phyloP scores from a whole-genome alignment of 345 rosid genomes.

The Gossypium bickii region DNA sequence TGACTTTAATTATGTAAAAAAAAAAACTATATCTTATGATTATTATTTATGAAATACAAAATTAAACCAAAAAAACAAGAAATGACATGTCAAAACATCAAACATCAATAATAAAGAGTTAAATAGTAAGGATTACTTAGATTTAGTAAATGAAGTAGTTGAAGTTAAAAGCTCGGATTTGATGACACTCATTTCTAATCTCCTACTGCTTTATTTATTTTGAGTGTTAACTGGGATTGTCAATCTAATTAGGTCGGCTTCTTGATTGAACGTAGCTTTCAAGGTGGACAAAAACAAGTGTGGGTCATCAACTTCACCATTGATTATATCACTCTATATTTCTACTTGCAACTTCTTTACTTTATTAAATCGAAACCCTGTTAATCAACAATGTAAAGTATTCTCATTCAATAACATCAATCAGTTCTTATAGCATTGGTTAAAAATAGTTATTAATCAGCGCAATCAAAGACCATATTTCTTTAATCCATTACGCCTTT shows the following conservation, averaged over 20 bases:
- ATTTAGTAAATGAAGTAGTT: neutral
- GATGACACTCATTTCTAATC: neutral
- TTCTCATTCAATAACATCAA: no score
- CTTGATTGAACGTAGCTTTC: neutral
- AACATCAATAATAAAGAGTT: neutral
- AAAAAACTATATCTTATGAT: no score
- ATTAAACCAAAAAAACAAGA: no score
- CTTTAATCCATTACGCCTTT: no score
- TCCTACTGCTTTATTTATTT: neutral
- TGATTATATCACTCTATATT: neutral
- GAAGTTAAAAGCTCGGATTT: neutral
- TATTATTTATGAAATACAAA: no score
- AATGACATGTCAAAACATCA: neutral
- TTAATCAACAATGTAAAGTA: no score
- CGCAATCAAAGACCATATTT: no score
- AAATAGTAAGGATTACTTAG: neutral
- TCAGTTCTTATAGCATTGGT: no score
- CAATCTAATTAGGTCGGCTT: neutral
- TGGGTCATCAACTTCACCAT: neutral
- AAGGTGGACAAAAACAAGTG: neutral
- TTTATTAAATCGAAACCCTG: neutral
- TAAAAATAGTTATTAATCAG: no score
- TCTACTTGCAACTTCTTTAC: neutral
- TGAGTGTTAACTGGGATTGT: neutral
- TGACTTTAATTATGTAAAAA: no score